Evolutionary conservation across 805 yeast species (phyloP), one percentile per base, ranked within the genome.

Genomic region (Scheffersomyces stipitis): DNA sequence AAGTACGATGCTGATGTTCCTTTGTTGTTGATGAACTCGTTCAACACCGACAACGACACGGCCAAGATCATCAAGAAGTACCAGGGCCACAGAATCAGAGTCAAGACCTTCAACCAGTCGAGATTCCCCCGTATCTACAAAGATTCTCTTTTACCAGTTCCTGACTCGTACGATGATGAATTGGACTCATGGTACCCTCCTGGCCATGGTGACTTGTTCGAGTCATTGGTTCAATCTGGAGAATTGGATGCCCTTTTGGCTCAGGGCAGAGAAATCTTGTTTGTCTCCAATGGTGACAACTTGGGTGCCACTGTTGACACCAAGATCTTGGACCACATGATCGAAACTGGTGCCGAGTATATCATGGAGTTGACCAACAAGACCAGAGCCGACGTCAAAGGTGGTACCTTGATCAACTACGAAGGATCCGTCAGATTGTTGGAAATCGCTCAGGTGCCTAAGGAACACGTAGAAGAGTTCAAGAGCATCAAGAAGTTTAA

Each of bases 141-240:
- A 71, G 99, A 93, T 65, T 87, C 97, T n/a, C 69, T 89, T 53
- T 77, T 93, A 60, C 99, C 99, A 18, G 96, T 91, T 32, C 97
- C 99, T 41, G 78, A 84, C 48, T 58, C 76, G 24, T 75, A 62
- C 46, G 81, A 83, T 42, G 96, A 88, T 55, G 73, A 75, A 29
- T 75, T 86, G 51, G 91, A 87, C 54, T 74, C 86, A 40, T 93
- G 99, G 99, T 93, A 93, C 62, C 99, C 99, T 34, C 99, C 99
- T n/a, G 99, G 99, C 36, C 99, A 93, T 66, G 99, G 99, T 69
- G 99, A 93, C 69, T 71, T 93, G 63, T 93, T 90, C 51, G 99
- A 93, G 71, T 73, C 93, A 15, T 73, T 93, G 58, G 81, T 85
- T 42, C 80, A 86, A 40, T 83, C 96, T 9, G 99, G 99, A 42